Conservation (phyloP, 257 asterid genomes). For the Osmanthus fragrans region DNA sequence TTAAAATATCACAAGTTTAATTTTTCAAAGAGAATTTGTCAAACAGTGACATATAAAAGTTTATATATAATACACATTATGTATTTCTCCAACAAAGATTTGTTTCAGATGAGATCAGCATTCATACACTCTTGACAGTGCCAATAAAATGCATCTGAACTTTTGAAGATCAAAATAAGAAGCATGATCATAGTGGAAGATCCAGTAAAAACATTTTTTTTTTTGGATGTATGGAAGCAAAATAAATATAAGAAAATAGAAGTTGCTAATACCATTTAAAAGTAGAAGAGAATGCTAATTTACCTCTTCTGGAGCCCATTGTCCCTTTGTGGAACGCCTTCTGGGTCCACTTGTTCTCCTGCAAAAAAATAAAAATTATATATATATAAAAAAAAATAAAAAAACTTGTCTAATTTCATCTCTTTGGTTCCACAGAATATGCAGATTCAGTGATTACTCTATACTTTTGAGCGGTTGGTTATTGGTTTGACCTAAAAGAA, state of each 20-base stretch:
- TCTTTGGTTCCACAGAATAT: background rate
- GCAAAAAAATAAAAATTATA: slow-evolving; percentile 14
- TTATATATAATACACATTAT: no score
- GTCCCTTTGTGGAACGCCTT: slow-evolving; percentile 73
- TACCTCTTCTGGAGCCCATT: slow-evolving; percentile 98
- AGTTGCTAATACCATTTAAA: background rate
- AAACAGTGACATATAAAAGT: background rate
- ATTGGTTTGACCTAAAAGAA: no score
- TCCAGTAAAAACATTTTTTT: background rate
- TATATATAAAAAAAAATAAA: background rate
- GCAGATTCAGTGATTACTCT: background rate
- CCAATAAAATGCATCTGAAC: background rate
- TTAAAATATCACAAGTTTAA: background rate
- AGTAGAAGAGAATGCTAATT: slow-evolving; percentile 8
- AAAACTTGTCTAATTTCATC: background rate
- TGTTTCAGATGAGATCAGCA: background rate
- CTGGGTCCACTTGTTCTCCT: slow-evolving; percentile 55
- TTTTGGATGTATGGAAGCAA: background rate
- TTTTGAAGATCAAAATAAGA: background rate
- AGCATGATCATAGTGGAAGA: background rate
- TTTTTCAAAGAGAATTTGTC: background rate
- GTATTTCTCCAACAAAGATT: background rate
- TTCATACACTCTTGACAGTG: background rate
- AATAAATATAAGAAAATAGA: background rate
- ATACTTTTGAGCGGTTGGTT: no score